Evolutionary conservation across 129 eudicot genomes (phyloP).

Genomic region (Helianthus annuus): HanXRQr2.0-SUNRISE NC_035434.2:23519105-23519604

Average conservation of each 20-base stretch:
- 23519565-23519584: too few relatives aligned
- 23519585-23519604: constrained; percentile 4
- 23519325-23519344: constrained; percentile 71
- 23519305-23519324: constrained; percentile 70
- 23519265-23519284: too few relatives aligned
- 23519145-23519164: constrained; percentile 40
- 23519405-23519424: constrained; percentile 64
- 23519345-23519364: constrained; percentile 67
- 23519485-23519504: constrained; percentile 23
- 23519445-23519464: constrained; percentile 82
- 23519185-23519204: too few relatives aligned
- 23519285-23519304: constrained; percentile 50
- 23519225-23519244: too few relatives aligned
- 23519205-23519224: too few relatives aligned
- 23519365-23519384: constrained; percentile 68
- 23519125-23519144: constrained; percentile 41
- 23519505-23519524: constrained; percentile 19
- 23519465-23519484: constrained; percentile 89
- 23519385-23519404: constrained; percentile 57
- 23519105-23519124: constrained; percentile 44
- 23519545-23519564: constrained; percentile 10
- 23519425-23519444: constrained; percentile 71
- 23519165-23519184: too few relatives aligned
- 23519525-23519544: constrained; percentile 3
- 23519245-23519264: too few relatives aligned